phyloP scores from a whole-genome alignment of 208 protist species.

The Dictyostelium gargantuum region DNA sequence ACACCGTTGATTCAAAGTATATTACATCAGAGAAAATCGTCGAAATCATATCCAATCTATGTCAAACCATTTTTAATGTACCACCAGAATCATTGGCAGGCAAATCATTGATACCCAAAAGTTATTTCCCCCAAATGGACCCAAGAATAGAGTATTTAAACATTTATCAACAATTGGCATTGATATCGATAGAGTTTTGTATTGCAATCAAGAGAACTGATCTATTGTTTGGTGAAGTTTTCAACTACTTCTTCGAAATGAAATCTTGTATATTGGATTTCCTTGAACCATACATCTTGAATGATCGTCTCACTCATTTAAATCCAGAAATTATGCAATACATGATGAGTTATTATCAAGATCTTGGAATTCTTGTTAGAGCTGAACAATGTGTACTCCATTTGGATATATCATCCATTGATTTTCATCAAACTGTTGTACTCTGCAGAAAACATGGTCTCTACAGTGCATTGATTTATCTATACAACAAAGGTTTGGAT shows the following conservation, averaged over 20 bases:
- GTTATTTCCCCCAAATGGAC: background rate
- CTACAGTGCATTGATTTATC: slow-evolving; percentile 69
- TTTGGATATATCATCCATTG: slow-evolving; percentile 68
- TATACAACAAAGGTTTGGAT: slow-evolving; percentile 70
- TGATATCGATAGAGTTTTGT: slow-evolving; percentile 73
- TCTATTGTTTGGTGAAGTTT: slow-evolving; percentile 76
- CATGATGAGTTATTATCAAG: slow-evolving; percentile 66
- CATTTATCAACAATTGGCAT: slow-evolving; percentile 26
- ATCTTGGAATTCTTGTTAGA: slow-evolving; percentile 10
- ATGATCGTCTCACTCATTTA: slow-evolving; percentile 31
- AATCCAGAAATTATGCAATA: slow-evolving; percentile 74
- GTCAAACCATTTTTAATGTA: slow-evolving; percentile 8
- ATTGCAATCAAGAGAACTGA: slow-evolving; percentile 67
- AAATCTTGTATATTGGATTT: slow-evolving; percentile 63
- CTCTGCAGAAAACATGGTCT: slow-evolving; percentile 70
- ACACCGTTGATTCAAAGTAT: slow-evolving; percentile 16
- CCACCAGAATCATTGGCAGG: background rate
- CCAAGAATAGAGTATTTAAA: slow-evolving; percentile 6
- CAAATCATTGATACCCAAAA: slow-evolving; percentile 23
- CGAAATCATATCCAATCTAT: slow-evolving; percentile 69
- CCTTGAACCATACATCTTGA: slow-evolving; percentile 72
- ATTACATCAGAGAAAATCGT: slow-evolving; percentile 69
- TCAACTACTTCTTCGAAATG: slow-evolving; percentile 68
- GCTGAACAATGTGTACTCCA: slow-evolving; percentile 76
- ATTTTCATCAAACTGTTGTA: slow-evolving; percentile 71